Percentiles rank a stretch among this genome's conserved stretches.
Evolutionary conservation across 805 yeast species (phyloP).

Genomic region (Starmerella gropengiesseri): DNA sequence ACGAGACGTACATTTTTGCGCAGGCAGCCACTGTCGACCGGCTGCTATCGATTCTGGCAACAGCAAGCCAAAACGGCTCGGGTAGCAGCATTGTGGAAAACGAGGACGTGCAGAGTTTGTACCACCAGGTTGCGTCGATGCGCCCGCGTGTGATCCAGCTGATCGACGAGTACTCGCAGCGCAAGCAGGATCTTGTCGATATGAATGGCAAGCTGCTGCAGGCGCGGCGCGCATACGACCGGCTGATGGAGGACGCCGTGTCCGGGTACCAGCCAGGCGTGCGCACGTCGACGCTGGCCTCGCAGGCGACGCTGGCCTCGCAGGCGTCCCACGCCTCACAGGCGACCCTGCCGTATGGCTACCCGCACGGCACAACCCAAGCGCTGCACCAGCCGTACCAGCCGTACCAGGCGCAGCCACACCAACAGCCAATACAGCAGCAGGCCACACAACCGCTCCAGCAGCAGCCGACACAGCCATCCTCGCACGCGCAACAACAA

Average conservation of each 20-base stretch:
- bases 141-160: slow-evolving; percentile 64
- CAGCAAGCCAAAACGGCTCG: slow-evolving; percentile 26
- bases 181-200: slow-evolving; percentile 65
- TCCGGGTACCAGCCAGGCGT: slow-evolving; percentile 18
- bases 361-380: neutral
- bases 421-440: slow-evolving; percentile 1
- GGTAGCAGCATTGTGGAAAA: slow-evolving; percentile 36
- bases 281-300: slow-evolving; percentile 17
- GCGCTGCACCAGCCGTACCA: neutral
- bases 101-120: slow-evolving; percentile 61
- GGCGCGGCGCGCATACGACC: slow-evolving; percentile 61
- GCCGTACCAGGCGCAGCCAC: neutral
- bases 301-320: neutral
- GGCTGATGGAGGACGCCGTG: slow-evolving; percentile 45
- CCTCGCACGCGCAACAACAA: neutral
- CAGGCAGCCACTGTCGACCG: slow-evolving; percentile 56
- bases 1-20: slow-evolving; percentile 45
- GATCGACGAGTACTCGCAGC: slow-evolving; percentile 65
- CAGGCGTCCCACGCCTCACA: neutral
- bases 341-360: neutral
- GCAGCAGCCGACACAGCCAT: neutral
- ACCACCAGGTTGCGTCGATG: slow-evolving; percentile 60
- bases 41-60: slow-evolving; percentile 46
- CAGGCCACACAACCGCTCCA: slow-evolving; percentile 2
- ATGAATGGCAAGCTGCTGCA: slow-evolving; percentile 58